Base-by-base conservation (phyloP, 169 alveolate genomes). In the Eimeria zaria region DNA sequence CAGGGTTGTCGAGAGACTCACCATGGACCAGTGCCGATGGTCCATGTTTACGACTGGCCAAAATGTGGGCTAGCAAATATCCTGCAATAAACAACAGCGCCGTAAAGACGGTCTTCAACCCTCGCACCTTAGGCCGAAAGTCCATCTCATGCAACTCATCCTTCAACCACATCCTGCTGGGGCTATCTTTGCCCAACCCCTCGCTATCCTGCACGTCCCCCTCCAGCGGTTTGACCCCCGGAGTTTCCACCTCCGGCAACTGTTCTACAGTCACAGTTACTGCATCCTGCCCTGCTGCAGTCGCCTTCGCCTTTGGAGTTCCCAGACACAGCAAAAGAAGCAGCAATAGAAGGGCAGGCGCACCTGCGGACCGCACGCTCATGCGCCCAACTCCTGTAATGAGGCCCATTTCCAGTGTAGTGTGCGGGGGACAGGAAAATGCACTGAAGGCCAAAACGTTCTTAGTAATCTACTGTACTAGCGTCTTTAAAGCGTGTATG, bases 11-110 rank as follows among this genome's bases (percentile, higher is more conserved):
- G 22, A 44, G 22, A 36, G 85, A 74, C 8, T 74, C 36, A 20
- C 41, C 85, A 8, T 24, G 16, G 33, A 14, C 8, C 85, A 44
- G 41, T 24, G n/a, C 33, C 7, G 85, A 74, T 20, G 24, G 60
- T 16, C 62, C 53, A 16, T 2, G 12, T 44, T 46, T 41, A 41
- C 41, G 85, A 24, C 41, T 74, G 85, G 62, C 58, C 41, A 74
- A 62, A 3, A 74, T 1, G 60, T 74, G 85, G 85, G 85, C 85
- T 39, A 74, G 20, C 60, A 74, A 74, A 74, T 74, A 74, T 24
- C 62, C 85, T 3, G 9, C 62, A 74, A 74, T 41, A 22, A 74
- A 41, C 33, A 74, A 22, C 85, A 74, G 58, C 16, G 62, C 85
- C 30, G 62, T 24, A 58, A 44, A 12, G 30, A 39, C 58, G 22